Evolutionary conservation across 495 filamentous ascomycete species (phyloP), one percentile per base, ranked within the genome.

Genomic region (Elaphomyces granulatus): DNA sequence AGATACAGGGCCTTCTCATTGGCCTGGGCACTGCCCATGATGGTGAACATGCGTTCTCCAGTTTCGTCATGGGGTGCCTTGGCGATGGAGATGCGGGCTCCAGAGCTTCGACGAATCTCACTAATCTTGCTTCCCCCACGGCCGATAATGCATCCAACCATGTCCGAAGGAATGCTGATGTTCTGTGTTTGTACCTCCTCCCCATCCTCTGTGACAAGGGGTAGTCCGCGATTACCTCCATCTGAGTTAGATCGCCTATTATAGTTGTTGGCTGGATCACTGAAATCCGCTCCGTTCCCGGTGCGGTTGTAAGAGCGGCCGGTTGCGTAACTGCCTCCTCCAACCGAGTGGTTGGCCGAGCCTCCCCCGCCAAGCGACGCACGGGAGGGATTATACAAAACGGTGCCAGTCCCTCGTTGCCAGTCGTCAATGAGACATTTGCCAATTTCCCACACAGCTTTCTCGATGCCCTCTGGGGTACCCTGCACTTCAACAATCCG

Each of bases 141-240:
- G 42, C 90, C 90, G 57, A 98, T 98, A 65, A 98, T 98, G 66
- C 90, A 98, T 40, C 90, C 90, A 61, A 98, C 90, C 90, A 98
- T 98, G 63, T 98, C 90, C 16, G 90, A 81, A 20, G 90, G 90
- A 51, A 98, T 98, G 64, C 86, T 94, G 67, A 98, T 98, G 63
- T 96, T 96, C 53, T 98, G 92, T 4, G 90, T 98, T 62, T 94
- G 90, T 37, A 95, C 78, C 58, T 94, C 88, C 55, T 98, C 92
- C 34, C 92, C 90, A 41, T 96, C 88, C 54, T 95, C 92, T 40
- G 87, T 86, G 43, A 85, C 75, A 40, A 86, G 80, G 18, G 85
- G 82, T 36, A 80, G 81, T 37, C 81, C 79, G 40, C 75, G 69
- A 54, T 65, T 70, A 30, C 74, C 77, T 28, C 70, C 67, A 60